These are phyloP conservation scores for Monilinia laxa DNA, from an alignment of 2,329 filamentous ascomycete species.

Conservation along the genomic window DNA sequence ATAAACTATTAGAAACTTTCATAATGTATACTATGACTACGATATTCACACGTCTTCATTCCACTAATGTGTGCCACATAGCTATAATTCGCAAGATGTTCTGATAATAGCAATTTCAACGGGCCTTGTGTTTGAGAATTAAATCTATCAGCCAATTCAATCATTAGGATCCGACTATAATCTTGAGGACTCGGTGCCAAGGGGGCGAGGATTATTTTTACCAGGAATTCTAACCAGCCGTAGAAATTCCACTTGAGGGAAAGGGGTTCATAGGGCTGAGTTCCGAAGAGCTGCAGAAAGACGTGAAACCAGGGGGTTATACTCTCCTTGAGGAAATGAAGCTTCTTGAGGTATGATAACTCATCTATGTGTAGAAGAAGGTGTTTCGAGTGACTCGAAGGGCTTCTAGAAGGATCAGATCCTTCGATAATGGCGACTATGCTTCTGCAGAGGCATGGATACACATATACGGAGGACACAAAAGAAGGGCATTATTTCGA, in stretches of 20 bases:
- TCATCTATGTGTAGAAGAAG: background rate
- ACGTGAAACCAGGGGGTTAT: slow-evolving; percentile 12
- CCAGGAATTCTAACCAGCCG: background rate
- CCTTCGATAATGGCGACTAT: background rate
- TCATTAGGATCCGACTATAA: background rate
- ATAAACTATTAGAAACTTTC: background rate
- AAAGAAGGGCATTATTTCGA: background rate
- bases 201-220: slow-evolving; percentile 8
- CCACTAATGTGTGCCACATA: background rate
- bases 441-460: background rate
- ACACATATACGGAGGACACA: background rate
- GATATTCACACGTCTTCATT: background rate
- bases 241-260: background rate
- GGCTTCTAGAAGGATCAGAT: slow-evolving; percentile 19
- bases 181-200: background rate
- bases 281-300: slow-evolving; percentile 21
- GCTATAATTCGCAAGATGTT: slow-evolving; percentile 6
- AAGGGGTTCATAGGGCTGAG: slow-evolving; percentile 23
- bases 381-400: background rate
- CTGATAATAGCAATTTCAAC: slow-evolving; percentile 17
- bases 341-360: slow-evolving; percentile 4
- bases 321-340: slow-evolving; percentile 1
- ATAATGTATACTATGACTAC: background rate
- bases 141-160: slow-evolving; percentile 15
- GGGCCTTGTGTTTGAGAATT: slow-evolving; percentile 13